These are phyloP conservation scores for Talaromyces funiculosus DNA, from an alignment of 2,329 filamentous ascomycete genomes.

Conservation along the genomic window DNA sequence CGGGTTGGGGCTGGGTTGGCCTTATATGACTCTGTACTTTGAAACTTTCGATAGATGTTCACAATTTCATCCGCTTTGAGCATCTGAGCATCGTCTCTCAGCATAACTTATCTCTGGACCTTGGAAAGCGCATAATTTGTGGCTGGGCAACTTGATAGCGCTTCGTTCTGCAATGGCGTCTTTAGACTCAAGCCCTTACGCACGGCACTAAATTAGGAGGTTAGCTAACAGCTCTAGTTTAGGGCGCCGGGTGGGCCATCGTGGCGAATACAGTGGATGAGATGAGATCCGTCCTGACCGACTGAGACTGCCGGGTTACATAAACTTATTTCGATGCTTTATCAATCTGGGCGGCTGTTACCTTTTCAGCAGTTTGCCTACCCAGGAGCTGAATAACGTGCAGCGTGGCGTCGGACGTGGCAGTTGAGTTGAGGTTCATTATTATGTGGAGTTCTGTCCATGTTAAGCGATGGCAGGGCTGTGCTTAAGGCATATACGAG, in stretches of 20 bases:
- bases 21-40: background rate
- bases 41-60: background rate
- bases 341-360: background rate
- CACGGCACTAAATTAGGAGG: background rate
- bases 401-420: slow-evolving; percentile 3
- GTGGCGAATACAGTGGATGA: slow-evolving; percentile 6
- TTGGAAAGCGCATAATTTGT: background rate
- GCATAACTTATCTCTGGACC: background rate
- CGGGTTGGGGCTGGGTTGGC: background rate
- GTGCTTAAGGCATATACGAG: background rate
- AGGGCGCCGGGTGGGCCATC: background rate
- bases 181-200: slow-evolving; percentile 2
- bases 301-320: background rate
- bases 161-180: background rate
- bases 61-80: background rate
- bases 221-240: background rate
- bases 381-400: background rate
- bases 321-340: background rate
- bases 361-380: background rate
- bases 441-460: background rate
- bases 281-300: background rate
- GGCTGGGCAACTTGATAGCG: background rate
- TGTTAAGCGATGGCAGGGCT: slow-evolving; percentile 1
- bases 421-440: background rate
- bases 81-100: background rate